These are phyloP conservation scores for Cutaneotrichosporon arboriforme DNA, from an alignment of 1,284 basidiomycete species.

Conservation along the genomic window DNA sequence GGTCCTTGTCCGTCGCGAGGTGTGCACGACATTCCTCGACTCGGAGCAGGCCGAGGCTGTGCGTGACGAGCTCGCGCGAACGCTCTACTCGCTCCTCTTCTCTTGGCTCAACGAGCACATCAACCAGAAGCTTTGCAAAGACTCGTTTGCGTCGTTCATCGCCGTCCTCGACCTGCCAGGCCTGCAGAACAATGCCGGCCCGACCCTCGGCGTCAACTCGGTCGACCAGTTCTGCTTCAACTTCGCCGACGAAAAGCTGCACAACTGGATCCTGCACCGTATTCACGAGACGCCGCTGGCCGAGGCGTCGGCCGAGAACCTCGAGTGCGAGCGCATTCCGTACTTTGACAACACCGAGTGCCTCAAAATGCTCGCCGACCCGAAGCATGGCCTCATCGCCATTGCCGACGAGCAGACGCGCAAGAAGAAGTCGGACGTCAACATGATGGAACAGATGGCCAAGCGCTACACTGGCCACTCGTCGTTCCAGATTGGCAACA, in stretches of 20 bases:
- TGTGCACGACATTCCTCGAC: slow-evolving; percentile 93
- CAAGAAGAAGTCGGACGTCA: slow-evolving; percentile 84
- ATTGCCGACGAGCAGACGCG: slow-evolving; percentile 97
- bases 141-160: slow-evolving; percentile 86
- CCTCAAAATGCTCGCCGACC: slow-evolving; percentile 75
- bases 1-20: slow-evolving; percentile 84
- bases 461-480: slow-evolving; percentile 93
- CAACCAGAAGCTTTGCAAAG: slow-evolving; percentile 86
- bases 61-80: slow-evolving; percentile 86
- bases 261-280: slow-evolving; percentile 72
- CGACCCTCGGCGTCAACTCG: slow-evolving; percentile 68
- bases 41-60: slow-evolving; percentile 87
- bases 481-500: slow-evolving; percentile 72
- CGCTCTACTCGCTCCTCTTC: slow-evolving; percentile 89
- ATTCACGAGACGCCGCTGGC: slow-evolving; percentile 65
- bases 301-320: slow-evolving; percentile 82
- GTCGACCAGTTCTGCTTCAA: slow-evolving; percentile 96
- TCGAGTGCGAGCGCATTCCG: slow-evolving; percentile 57
- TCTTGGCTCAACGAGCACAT: slow-evolving; percentile 95
- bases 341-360: slow-evolving; percentile 93
- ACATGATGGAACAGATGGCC: slow-evolving; percentile 88
- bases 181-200: slow-evolving; percentile 71
- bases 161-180: slow-evolving; percentile 94
- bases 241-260: slow-evolving; percentile 85
- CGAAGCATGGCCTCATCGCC: slow-evolving; percentile 85